Evolutionary conservation across 75 land plant species (phyloP), one percentile per base, ranked within the genome.

Genomic region (Cupressus sempervirens): DNA sequence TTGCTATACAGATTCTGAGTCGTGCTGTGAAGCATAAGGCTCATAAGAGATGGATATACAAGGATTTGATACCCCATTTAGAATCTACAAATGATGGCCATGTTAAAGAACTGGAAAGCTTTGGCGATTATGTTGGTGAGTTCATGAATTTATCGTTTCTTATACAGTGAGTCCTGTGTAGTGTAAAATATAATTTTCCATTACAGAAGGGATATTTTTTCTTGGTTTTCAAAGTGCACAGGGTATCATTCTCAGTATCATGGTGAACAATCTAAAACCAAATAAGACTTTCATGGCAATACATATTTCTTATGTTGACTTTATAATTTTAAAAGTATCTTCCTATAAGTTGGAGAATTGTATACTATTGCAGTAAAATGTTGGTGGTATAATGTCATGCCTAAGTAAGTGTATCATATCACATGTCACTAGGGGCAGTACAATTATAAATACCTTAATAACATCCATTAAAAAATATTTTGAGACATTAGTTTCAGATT

Each of bases 111-210:
- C 8, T 82, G 35, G 83, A 82, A 82, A 82, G 18, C 45, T 82
- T 82, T 53, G 83, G 83, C 14, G 81, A 79, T 30, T 79, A 79
- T 79, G 81, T 79, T 10, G 81, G 81, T 43, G 29, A 77, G 81
- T 77, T 77, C 11, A 40, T 77, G n/a, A 46, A 43, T 26, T 26
- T 43, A 43, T 77, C 48, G 43, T 40, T 10, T 77, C 81, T 43
- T 77, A 23, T 7, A 43, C 40, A 43, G 10, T 11, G 18, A 77
- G 26, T 41, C 29, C 29, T 43, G 48, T 10, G 3, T 23, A 43
- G 12, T 43, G 81, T 77, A 8, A 77, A 77, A 26, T 26, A 77
- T 77, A 9, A 70, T 30, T 70, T 32, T 70, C 35, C 35, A 32
- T 29, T 70, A 32, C 73, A 30, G 4, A 26, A 26, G 2, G 34